Evolutionary conservation across 257 asterid genomes (phyloP), one percentile per base, ranked within the genome.

Genomic region (Lycium barbarum): DNA sequence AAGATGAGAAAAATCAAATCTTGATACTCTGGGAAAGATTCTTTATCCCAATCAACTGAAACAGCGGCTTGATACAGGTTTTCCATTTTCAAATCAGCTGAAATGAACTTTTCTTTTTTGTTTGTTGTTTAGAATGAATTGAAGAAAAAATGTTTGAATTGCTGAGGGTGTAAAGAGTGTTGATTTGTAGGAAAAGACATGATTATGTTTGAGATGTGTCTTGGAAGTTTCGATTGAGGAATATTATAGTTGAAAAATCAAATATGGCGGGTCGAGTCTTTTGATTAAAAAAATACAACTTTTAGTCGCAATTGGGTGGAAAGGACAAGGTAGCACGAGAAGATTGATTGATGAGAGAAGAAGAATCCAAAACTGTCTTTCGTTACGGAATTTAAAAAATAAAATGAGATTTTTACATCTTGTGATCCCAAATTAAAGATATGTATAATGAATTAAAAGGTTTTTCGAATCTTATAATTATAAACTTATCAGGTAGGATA

Each of bases 1-100:
- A 85, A 79, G 7, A 59, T 74, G 2, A 88, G 59, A 53, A 79
- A 80, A 58, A 35, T 74, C 8, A 88, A 79, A 83, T 88, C 90
- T 14, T 83, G 38, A 70, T 83, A 79, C 15, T 11, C 45, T 8
- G 85, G 90, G 79, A 79, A 88, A 6, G 88, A 83, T 3, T 88
- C 87, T 55, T 40, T 33, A 33, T 85, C 72, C 87, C 85, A 85
- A 51, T 82, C 81, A 38, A 53, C 14, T 38, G 20, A 59, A 47
- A 55, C 17, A 81, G 49, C 51, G 13, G 33, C 59, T 13, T 59
- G 62, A 51, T 22, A 26, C 81, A 76, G 61, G 6, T 76, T 76
- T 26, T 76, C n/a, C 81, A 76, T 76, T 33, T 43, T 38, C 15
- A 18, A 40, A 40, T 40, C 45, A 40, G 5, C 5, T 3, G 45